phyloP scores from a whole-genome alignment of 208 protist species.

The Trypanosoma scelopori region DNA sequence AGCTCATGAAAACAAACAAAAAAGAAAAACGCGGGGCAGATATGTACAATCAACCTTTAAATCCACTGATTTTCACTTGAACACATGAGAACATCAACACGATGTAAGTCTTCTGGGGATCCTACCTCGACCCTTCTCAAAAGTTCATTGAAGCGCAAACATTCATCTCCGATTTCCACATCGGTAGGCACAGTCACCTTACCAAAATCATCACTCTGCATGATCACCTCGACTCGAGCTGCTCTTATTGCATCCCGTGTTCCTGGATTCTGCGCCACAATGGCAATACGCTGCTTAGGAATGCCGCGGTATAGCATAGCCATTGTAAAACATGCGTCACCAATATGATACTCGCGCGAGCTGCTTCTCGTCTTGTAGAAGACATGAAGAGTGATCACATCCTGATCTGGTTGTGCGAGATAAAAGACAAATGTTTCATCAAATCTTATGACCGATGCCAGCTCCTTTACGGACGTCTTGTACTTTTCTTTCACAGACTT shows the following conservation, averaged over 20 bases:
- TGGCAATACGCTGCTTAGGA: conserved; percentile 69
- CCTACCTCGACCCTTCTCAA: conserved; percentile 53
- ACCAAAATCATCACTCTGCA: conserved; percentile 88
- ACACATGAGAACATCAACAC: conserved; percentile 78
- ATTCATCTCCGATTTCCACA: conserved; percentile 67
- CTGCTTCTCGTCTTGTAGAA: conserved; percentile 75
- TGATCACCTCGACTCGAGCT: conserved; percentile 63
- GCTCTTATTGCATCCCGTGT: conserved; percentile 62
- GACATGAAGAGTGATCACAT: conserved; percentile 89
- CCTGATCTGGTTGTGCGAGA: conserved; percentile 83
- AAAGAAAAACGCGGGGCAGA: conserved; percentile 40
- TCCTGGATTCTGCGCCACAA: conserved; percentile 77
- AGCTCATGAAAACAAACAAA: no score
- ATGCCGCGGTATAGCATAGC: conserved; percentile 75
- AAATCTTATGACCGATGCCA: conserved; percentile 72
- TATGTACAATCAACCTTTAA: conserved; percentile 1
- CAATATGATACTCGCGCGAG: conserved; percentile 77
- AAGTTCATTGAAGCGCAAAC: conserved; percentile 59
- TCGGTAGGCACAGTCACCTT: conserved; percentile 50
- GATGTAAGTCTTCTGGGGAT: conserved; percentile 72
- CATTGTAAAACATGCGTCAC: conserved; percentile 86
- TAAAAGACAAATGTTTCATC: conserved; percentile 88
- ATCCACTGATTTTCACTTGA: conserved; percentile 15
- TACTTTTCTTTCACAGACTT: conserved; percentile 92
- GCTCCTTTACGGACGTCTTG: conserved; percentile 78